Conservation (phyloP, 208 protist species). For the Leishmania arabica region DNA sequence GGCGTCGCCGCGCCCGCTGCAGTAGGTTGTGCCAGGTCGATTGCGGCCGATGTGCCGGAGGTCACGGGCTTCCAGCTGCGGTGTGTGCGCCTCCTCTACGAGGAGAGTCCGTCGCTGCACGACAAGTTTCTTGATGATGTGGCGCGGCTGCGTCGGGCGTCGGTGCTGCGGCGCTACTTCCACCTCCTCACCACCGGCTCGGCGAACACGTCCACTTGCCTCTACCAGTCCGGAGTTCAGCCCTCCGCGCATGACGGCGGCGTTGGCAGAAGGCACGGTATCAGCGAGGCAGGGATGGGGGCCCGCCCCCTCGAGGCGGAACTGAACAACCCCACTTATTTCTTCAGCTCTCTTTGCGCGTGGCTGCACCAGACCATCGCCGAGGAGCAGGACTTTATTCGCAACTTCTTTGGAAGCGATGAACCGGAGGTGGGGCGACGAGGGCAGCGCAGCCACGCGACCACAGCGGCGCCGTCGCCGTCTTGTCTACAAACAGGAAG, state of each 20-base stretch:
- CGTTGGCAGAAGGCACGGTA: neutral
- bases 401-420: conserved; percentile 43
- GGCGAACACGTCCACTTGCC: conserved; percentile 48
- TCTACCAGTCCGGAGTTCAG: conserved; percentile 38
- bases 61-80: conserved; percentile 70
- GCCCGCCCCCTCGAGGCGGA: conserved; percentile 78
- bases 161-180: conserved; percentile 83
- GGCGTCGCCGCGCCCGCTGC: conserved; percentile 11
- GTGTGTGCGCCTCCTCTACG: conserved; percentile 59
- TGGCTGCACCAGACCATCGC: conserved; percentile 87
- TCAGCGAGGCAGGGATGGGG: conserved; percentile 25
- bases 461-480: neutral
- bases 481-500: neutral
- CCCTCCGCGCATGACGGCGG: conserved; percentile 8
- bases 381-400: conserved; percentile 79
- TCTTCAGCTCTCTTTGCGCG: conserved; percentile 84
- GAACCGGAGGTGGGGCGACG: neutral
- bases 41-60: conserved; percentile 68
- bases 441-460: neutral
- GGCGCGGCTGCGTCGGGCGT: conserved; percentile 60
- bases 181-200: conserved; percentile 85
- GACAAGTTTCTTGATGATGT: conserved; percentile 73
- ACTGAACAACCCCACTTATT: conserved; percentile 77
- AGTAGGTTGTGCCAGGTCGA: conserved; percentile 15
- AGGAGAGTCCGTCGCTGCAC: conserved; percentile 66